These are phyloP conservation scores for Tylopilus felleus DNA, from an alignment of 768 basidiomycete genomes.

Conservation along the genomic window DNA sequence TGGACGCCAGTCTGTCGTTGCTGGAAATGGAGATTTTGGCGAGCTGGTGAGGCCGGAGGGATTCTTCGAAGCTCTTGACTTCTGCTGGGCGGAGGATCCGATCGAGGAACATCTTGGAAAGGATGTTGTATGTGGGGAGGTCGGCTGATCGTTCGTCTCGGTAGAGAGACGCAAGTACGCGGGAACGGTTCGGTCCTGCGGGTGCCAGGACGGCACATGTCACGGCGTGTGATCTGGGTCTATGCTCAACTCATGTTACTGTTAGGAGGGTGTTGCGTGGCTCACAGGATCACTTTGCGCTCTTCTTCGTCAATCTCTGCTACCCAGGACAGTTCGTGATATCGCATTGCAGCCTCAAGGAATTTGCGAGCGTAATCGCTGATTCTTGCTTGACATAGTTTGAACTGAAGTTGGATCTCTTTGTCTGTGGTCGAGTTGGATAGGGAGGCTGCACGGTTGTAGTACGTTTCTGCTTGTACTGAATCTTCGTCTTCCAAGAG, in stretches of 20 bases:
- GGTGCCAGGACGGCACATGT: slow-evolving; percentile 96
- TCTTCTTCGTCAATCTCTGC: slow-evolving; percentile 93
- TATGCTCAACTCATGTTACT: slow-evolving; percentile 6
- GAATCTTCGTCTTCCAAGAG: slow-evolving; percentile 96
- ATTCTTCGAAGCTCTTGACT: slow-evolving; percentile 84
- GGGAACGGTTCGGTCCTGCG: slow-evolving; percentile 93
- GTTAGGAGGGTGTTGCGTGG: slow-evolving; percentile 12
- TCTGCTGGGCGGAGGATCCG: slow-evolving; percentile 90
- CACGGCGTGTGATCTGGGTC: slow-evolving; percentile 76
- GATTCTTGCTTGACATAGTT: slow-evolving; percentile 91
- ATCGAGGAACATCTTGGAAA: slow-evolving; percentile 98
- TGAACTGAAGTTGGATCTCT: slow-evolving; percentile 79
- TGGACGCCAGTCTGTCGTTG: slow-evolving; percentile 74
- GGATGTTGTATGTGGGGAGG: slow-evolving; percentile 81
- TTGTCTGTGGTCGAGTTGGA: slow-evolving; percentile 77
- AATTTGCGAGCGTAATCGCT: slow-evolving; percentile 91
- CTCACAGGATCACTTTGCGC: slow-evolving; percentile 85
- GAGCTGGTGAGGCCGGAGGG: slow-evolving; percentile 88
- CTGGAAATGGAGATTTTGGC: slow-evolving; percentile 86
- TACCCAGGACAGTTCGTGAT: slow-evolving; percentile 92
- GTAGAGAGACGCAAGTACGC: slow-evolving; percentile 87
- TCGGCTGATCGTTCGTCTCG: slow-evolving; percentile 87
- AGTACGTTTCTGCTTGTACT: slow-evolving; percentile 96
- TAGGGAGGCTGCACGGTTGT: slow-evolving; percentile 90
- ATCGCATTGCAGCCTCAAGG: slow-evolving; percentile 88